Conservation (phyloP, 148 eudicot species). For the Rhododendron molle region DNA sequence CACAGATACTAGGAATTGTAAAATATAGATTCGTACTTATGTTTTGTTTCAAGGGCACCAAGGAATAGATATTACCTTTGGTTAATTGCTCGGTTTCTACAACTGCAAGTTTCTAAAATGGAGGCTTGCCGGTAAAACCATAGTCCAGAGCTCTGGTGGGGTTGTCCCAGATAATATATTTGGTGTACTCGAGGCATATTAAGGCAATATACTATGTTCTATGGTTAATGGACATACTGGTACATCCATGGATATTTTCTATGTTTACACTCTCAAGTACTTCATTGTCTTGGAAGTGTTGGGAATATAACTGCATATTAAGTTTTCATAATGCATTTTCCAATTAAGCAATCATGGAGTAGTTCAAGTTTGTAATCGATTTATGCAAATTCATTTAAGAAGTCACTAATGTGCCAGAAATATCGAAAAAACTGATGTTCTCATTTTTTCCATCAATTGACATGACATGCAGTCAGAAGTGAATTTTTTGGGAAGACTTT, state of each 20-base stretch:
- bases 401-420: background rate
- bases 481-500: conserved; percentile 43
- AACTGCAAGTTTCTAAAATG: background rate
- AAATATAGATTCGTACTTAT: background rate
- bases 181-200: background rate
- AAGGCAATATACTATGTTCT: background rate
- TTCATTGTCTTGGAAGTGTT: background rate
- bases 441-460: background rate
- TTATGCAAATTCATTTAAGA: background rate
- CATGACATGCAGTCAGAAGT: conserved; percentile 24
- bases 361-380: background rate
- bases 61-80: background rate
- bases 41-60: background rate
- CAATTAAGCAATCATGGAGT: background rate
- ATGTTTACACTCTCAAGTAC: background rate
- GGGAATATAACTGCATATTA: background rate
- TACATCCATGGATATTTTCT: background rate
- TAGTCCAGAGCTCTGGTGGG: background rate
- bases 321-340: background rate
- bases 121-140: background rate
- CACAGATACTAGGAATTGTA: background rate
- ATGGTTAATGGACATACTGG: background rate
- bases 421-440: background rate
- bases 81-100: background rate
- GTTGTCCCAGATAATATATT: background rate